Evolutionary conservation across 2,329 filamentous ascomycete species (phyloP), one percentile per base, ranked within the genome.

Genomic region (Samsoniella hepiali): DNA sequence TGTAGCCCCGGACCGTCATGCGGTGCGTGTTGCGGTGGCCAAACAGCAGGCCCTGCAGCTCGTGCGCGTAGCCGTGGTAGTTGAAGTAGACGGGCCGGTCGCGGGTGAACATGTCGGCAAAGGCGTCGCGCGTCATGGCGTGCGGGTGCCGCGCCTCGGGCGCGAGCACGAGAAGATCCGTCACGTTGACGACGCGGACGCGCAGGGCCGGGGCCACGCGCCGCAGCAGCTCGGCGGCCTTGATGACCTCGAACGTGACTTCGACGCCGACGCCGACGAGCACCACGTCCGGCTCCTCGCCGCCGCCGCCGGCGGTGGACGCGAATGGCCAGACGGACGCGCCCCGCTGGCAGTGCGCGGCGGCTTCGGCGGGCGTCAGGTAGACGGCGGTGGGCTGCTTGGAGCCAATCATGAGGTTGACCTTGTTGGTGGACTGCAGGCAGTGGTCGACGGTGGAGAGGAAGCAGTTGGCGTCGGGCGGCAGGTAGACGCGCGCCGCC

Each of bases 401-500:
- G 17, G 84, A 85, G 27, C 86, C 86, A 49, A 90, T 85, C 79
- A 89, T 85, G 3, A 90, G 78, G 69, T 90, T 90, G 65, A 88
- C 79, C 66, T 89, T 87, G 71, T 87, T 86, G 69, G 79, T 85
- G 1, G 85, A 88, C 42, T 79, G 73, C 10, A 90, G 75, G 67
- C 84, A 88, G 69, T 89, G 86, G 31, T 84, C 76, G 1, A 88
- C 69, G 0, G 86, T 89, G n/a, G 81, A 84, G 3, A 90, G 78
- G 73, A 89, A 88, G 47, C 85, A 88, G 69, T 89, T 89, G 15
- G 85, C 86, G 64, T 90, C 87, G 0, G 87, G 87, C 1, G 88
- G 87, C 1, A 90, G 75, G 68, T 89, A 90, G 2, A 90, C 76
- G 1, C 86, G 75, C 0, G 86, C 86, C 1, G 82, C 81, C 3